A percentile compares a stretch with the other conserved stretches of the same genome.
Evolutionary conservation across 176 grass and related monocot genomes (phyloP).

Genomic region (Bonia amplexicaulis): DNA sequence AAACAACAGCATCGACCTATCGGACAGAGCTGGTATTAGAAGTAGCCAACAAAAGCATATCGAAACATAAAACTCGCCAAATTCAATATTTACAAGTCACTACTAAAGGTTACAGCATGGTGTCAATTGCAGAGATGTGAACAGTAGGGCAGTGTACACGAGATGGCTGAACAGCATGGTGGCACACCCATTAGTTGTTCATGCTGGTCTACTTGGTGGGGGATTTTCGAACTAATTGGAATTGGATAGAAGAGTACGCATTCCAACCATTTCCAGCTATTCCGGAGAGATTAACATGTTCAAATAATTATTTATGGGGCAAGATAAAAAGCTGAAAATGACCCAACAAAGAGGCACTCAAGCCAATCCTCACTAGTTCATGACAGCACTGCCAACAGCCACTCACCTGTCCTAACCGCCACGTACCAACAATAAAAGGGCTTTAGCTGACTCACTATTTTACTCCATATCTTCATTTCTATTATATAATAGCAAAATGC

Average conservation of each 20-base stretch:
- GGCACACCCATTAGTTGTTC: not conserved
- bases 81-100: not conserved
- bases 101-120: not conserved
- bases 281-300: not conserved
- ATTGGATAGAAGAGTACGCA: not conserved
- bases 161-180: not conserved
- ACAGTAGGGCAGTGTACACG: not conserved
- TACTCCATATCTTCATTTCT: not conserved
- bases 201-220: not conserved
- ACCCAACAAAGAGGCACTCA: not conserved
- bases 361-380: not conserved
- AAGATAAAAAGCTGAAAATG: not conserved
- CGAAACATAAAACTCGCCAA: not conserved
- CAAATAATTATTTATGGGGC: not conserved
- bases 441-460: not conserved
- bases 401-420: not conserved
- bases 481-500: conserved; percentile 1
- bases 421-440: not conserved
- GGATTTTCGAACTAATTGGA: not conserved
- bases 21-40: conserved; percentile 13
- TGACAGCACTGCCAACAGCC: not conserved
- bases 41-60: not conserved
- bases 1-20: conserved; percentile 55
- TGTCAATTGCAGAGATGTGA: not conserved
- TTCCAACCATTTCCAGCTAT: not conserved